phyloP scores from a whole-genome alignment of 441 rosid species.

The Gossypium gossypioides region DNA sequence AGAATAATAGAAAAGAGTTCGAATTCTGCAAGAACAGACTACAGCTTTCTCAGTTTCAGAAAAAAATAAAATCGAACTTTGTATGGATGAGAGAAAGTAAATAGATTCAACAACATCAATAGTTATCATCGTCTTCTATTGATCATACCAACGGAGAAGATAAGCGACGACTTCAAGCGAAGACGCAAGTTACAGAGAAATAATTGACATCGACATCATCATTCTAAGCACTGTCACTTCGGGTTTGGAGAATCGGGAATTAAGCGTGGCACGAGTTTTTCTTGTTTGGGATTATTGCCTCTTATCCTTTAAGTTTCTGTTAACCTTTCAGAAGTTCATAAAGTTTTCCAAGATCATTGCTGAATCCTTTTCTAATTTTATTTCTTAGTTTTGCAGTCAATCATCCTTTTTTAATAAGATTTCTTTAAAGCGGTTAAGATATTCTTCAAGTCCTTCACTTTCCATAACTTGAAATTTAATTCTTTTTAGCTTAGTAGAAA shows the following conservation, averaged over 20 bases:
- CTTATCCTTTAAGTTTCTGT: background rate
- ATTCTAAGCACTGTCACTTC: background rate
- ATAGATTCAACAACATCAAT: background rate
- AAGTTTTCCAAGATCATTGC: background rate
- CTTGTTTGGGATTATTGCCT: background rate
- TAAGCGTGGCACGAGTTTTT: background rate
- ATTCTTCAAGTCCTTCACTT: no score
- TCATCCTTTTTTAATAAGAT: no score
- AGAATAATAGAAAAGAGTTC: background rate
- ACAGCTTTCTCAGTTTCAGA: background rate
- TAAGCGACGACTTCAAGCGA: background rate
- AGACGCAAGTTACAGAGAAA: background rate
- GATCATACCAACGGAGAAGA: background rate
- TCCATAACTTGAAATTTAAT: no score
- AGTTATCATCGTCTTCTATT: background rate
- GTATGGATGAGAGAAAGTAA: background rate
- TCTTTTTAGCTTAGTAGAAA: no score
- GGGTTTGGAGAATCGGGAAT: background rate
- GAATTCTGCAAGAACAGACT: background rate
- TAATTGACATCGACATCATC: background rate
- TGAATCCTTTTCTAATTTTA: background rate
- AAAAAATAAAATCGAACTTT: background rate
- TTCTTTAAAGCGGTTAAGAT: no score
- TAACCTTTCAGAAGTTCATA: background rate
- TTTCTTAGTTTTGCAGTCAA: no score